Percentiles rank a stretch among this genome's conserved stretches.
Evolutionary conservation across 2,329 filamentous ascomycete species (phyloP).

Genomic region (Microdochium paspali): DNA sequence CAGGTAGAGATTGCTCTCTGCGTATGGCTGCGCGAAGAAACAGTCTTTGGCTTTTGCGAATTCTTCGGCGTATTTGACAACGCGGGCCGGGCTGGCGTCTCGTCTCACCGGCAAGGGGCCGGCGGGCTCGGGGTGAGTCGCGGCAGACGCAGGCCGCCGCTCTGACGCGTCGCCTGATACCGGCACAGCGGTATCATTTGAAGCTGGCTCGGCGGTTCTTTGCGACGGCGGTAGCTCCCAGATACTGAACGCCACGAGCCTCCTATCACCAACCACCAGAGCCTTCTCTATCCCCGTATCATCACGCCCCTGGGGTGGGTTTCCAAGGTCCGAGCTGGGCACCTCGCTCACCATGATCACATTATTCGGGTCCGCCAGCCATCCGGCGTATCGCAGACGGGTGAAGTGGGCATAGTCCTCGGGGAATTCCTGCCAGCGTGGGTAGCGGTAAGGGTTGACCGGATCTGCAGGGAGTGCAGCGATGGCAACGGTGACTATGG

Average conservation of each 20-base stretch:
- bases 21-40: conserved; percentile 10
- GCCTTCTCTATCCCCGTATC: not conserved
- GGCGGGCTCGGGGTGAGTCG: not conserved
- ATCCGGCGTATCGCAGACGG: not conserved
- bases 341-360: not conserved
- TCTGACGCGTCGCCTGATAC: too few species aligned
- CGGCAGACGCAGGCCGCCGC: too few species aligned
- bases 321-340: not conserved
- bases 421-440: not conserved
- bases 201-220: too few species aligned
- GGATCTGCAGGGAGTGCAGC: not conserved
- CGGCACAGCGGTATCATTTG: too few species aligned
- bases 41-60: conserved; percentile 6
- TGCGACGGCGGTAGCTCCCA: not conserved
- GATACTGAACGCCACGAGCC: not conserved
- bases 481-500: not conserved
- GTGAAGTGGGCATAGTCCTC: not conserved
- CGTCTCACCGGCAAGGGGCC: not conserved
- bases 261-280: not conserved
- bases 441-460: not conserved
- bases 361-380: not conserved
- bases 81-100: not conserved
- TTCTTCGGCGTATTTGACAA: not conserved
- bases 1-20: conserved; percentile 11
- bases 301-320: not conserved